Evolutionary conservation across 2,329 filamentous ascomycete genomes (phyloP), one percentile per base, ranked within the genome.

Genomic region (Aspergillus fumigatus): DNA sequence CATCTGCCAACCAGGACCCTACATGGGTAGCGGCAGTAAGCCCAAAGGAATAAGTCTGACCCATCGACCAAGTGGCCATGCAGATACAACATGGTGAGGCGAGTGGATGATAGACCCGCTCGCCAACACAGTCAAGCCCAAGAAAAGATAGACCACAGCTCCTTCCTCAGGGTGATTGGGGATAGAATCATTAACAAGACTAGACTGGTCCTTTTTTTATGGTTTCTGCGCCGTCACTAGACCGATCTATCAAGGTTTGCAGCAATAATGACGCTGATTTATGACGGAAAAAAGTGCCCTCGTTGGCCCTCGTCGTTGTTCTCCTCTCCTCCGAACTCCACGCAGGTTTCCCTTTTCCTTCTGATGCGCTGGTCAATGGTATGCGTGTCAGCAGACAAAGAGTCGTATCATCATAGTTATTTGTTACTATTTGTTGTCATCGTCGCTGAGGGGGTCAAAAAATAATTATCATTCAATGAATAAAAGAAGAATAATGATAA

Each of bases 41-140:
- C 55, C 57, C 53, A 54, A 55, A 51, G 48, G 51, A 55, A 47
- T 52, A 52, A 51, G 54, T 59, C 50, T 41, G 35, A 55, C 54
- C 54, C 32, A 45, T 53, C 51, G 62, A 62, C 60, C 63, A 64
- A 63, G 62, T 66, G 64, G 62, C 61, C 62, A 58, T 66, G 64
- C 64, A 65, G 63, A 50, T 53, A 47, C 43, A 53, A 58, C 55
- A 60, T 48, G 53, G 55, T 56, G 62, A 62, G 62, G 62, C 62
- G 62, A 64, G 61, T 63, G 62, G 62, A 56, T 51, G 49, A 55
- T 49, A 59, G 65, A 62, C 61, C 59, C 61, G 62, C 62, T 50
- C 59, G 63, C 63, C 63, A 65, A 58, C 62, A 56, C 61, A 62
- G 51, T 43, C 45, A 50, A 48, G 40, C 8, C 17, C 43, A 53